A percentile compares a stretch with the other conserved stretches of the same genome.
Evolutionary conservation across 2,329 filamentous ascomycete genomes (phyloP).

Genomic region (Xylaria sp.): DNA sequence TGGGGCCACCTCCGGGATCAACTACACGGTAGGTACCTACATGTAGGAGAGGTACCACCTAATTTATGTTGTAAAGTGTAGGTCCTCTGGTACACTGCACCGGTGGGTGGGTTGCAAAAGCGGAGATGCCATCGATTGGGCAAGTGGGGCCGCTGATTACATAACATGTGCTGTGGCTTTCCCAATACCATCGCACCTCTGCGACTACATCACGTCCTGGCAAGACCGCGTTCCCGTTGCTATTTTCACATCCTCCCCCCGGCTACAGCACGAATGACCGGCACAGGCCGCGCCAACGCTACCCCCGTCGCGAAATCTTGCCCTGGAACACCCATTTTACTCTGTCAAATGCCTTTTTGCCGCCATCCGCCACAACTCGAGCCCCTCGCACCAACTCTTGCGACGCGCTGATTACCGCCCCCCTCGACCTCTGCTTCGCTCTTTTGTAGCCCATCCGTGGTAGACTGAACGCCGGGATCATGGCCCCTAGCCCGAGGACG

Average conservation of each 20-base stretch:
- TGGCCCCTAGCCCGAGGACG: constrained; percentile 50
- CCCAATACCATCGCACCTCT: constrained; percentile 36
- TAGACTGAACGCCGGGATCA: constrained; percentile 31
- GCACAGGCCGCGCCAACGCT: constrained; percentile 21
- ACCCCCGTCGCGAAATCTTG: constrained; percentile 4
- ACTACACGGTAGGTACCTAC: too few species aligned
- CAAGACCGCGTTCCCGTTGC: constrained; percentile 39
- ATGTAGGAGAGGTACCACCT: too few species aligned
- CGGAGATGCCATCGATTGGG: constrained; percentile 32
- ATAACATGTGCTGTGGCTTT: constrained; percentile 34
- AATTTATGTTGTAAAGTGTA: too few species aligned
- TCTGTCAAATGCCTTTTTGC: constrained; percentile 50
- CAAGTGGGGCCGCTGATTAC: constrained; percentile 38
- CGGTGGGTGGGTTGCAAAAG: constrained; percentile 14
- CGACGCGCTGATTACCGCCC: constrained; percentile 50
- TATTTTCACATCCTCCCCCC: constrained; percentile 22
- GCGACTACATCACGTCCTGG: constrained; percentile 39
- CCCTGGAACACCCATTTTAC: constrained; percentile 8
- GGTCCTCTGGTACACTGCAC: not conserved
- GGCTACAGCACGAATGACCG: constrained; percentile 32
- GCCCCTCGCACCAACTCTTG: constrained; percentile 47
- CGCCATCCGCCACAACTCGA: constrained; percentile 43
- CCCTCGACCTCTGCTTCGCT: constrained; percentile 22
- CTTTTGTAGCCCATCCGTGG: constrained; percentile 5
- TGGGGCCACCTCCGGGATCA: not conserved